Conservation (phyloP, 768 basidiomycete genomes). For the Panaeolus papilionaceus region DNA sequence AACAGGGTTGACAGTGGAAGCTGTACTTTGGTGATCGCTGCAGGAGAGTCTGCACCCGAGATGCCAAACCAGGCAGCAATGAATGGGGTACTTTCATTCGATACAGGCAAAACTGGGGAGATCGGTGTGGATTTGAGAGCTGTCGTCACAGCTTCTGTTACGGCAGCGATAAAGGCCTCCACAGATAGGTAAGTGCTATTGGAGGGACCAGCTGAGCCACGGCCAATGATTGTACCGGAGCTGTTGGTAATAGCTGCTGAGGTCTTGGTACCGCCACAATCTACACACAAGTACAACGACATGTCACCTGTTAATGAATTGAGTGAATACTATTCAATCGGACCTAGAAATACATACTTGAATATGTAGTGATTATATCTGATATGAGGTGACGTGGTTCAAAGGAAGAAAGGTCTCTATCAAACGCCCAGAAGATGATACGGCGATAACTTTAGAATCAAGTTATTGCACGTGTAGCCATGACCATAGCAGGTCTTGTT, state of each 20-base stretch:
- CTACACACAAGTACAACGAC: constrained; percentile 80
- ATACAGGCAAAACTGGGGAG: constrained; percentile 16
- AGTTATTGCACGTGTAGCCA: neutral
- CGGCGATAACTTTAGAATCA: neutral
- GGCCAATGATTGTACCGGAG: constrained; percentile 66
- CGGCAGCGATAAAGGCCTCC: constrained; percentile 60
- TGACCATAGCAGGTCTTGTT: neutral
- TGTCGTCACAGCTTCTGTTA: constrained; percentile 55
- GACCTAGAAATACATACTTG: neutral
- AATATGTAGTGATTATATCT: constrained; percentile 1
- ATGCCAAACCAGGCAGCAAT: constrained; percentile 84
- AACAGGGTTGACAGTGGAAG: constrained; percentile 61
- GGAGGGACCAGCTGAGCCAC: constrained; percentile 77
- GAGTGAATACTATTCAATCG: neutral
- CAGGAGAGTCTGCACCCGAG: constrained; percentile 80
- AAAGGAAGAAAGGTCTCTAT: neutral
- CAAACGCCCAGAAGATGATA: constrained; percentile 2
- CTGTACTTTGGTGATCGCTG: constrained; percentile 62
- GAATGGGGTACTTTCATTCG: constrained; percentile 43
- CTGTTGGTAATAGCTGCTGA: constrained; percentile 70
- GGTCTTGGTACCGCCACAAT: constrained; percentile 92
- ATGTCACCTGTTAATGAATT: constrained; percentile 33
- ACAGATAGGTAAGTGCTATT: constrained; percentile 84
- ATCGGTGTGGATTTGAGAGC: constrained; percentile 55
- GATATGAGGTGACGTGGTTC: neutral